Conservation (phyloP, 306 rosid genomes). For the Cucurbita argyrosperma region DNA sequence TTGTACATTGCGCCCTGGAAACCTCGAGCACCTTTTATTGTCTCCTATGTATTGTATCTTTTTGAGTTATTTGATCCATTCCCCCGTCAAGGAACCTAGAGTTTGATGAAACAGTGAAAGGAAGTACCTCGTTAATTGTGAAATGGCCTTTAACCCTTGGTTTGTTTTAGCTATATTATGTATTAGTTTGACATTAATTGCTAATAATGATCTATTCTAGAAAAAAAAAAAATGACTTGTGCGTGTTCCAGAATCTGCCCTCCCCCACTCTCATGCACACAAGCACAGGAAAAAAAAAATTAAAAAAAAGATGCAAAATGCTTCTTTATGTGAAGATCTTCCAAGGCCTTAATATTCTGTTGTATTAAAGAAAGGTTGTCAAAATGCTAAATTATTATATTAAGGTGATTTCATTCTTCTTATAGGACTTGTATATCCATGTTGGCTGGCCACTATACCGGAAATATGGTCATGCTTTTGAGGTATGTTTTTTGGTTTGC, state of each 20-base stretch:
- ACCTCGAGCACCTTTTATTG: neutral
- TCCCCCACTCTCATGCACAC: neutral
- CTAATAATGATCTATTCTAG: neutral
- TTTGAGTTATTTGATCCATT: neutral
- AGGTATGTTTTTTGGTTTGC: constrained; percentile 25
- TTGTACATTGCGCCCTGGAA: neutral
- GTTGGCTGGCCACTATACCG: constrained; percentile 97
- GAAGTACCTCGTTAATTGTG: neutral
- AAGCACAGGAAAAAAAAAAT: too few relatives aligned
- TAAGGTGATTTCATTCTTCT: neutral
- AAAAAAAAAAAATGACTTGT: neutral
- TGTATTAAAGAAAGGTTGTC: neutral
- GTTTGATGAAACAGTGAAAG: neutral
- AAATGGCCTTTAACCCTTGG: neutral
- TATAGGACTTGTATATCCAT: constrained; percentile 72
- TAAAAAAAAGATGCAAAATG: neutral
- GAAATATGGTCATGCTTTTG: constrained; percentile 91
- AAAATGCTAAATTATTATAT: neutral
- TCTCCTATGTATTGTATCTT: neutral
- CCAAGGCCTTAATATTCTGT: neutral
- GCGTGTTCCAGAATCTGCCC: neutral
- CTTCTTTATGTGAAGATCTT: neutral
- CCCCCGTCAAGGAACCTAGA: neutral
- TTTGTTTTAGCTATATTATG: neutral
- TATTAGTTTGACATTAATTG: neutral